Conservation (phyloP, 208 protist genomes). For the Trypanosoma avium region DNA sequence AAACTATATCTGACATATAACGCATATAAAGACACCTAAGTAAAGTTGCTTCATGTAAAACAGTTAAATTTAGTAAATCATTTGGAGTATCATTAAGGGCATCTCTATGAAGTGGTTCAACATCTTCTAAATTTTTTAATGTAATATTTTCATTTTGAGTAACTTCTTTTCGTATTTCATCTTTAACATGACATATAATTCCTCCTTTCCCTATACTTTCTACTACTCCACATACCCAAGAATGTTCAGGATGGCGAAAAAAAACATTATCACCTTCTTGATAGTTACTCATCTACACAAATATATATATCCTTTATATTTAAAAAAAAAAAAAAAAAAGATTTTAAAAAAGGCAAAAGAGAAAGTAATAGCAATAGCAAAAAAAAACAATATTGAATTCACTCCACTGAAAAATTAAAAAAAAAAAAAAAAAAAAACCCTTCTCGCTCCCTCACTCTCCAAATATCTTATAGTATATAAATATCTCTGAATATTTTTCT, state of each 20-base stretch:
- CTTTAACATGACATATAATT: slow-evolving; percentile 2
- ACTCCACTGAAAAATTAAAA: too few species aligned
- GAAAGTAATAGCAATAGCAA: background rate
- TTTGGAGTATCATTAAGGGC: slow-evolving; percentile 27
- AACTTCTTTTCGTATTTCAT: slow-evolving; percentile 20
- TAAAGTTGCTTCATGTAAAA: slow-evolving; percentile 37
- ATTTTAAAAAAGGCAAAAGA: background rate
- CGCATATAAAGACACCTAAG: slow-evolving; percentile 30
- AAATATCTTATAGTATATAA: too few species aligned
- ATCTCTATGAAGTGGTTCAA: slow-evolving; percentile 14
- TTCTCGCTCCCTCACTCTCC: too few species aligned
- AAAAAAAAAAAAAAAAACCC: too few species aligned
- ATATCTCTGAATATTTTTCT: too few species aligned
- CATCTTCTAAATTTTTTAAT: slow-evolving; percentile 12
- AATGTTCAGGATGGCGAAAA: slow-evolving; percentile 26
- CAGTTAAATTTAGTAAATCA: slow-evolving; percentile 33
- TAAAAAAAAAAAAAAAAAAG: slow-evolving; percentile 9
- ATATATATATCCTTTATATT: background rate
- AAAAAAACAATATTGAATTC: background rate
- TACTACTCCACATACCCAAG: slow-evolving; percentile 20
- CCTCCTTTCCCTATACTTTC: background rate
- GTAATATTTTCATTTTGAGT: slow-evolving; percentile 7
- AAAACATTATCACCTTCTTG: slow-evolving; percentile 12
- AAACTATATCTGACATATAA: slow-evolving; percentile 37
- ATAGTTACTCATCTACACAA: slow-evolving; percentile 6